A percentile compares a stretch with the other conserved stretches of the same genome.
phyloP scores from a whole-genome alignment of 192 early-diverging fungal species.

The Oehlia diaphana region DNA sequence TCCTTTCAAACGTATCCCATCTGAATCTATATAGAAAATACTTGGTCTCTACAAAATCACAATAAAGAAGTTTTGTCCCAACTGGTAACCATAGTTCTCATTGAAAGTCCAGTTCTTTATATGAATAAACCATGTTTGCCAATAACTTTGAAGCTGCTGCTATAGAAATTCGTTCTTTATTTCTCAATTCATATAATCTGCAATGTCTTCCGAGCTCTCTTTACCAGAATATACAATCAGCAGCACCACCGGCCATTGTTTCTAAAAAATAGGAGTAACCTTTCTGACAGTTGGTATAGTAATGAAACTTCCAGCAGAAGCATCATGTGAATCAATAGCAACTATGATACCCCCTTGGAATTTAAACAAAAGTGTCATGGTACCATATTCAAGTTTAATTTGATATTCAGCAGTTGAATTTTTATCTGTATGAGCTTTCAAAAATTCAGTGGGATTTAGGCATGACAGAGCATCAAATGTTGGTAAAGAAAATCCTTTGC shows the following conservation, averaged over 20 bases:
- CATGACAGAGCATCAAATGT: slow-evolving; percentile 57
- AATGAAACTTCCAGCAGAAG: slow-evolving; percentile 88
- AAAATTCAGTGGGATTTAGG: slow-evolving; percentile 75
- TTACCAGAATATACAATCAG: slow-evolving; percentile 98
- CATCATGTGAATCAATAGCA: slow-evolving; percentile 94
- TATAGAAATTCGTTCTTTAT: slow-evolving; percentile 98
- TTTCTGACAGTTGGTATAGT: slow-evolving; percentile 96
- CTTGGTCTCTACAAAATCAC: slow-evolving; percentile 69
- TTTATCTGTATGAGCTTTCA: slow-evolving; percentile 78
- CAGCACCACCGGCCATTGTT: slow-evolving; percentile 99
- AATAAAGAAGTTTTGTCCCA: slow-evolving; percentile 80
- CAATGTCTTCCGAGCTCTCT: slow-evolving; percentile 94
- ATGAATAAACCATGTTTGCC: slow-evolving; percentile 94
- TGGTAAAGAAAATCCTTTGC: slow-evolving; percentile 53
- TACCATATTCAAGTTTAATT: slow-evolving; percentile 94
- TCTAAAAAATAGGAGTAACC: slow-evolving; percentile 94
- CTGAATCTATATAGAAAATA: slow-evolving; percentile 96
- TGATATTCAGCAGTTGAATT: slow-evolving; percentile 71
- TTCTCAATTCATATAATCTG: slow-evolving; percentile 88
- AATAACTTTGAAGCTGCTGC: slow-evolving; percentile 97
- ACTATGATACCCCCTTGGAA: slow-evolving; percentile 94
- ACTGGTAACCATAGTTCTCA: slow-evolving; percentile 98
- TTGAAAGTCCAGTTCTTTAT: slow-evolving; percentile 98
- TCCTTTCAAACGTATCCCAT: slow-evolving; percentile 84
- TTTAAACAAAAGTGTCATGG: slow-evolving; percentile 97